Conservation (phyloP, 257 asterid species). For the Lavandula angustifolia region DNA sequence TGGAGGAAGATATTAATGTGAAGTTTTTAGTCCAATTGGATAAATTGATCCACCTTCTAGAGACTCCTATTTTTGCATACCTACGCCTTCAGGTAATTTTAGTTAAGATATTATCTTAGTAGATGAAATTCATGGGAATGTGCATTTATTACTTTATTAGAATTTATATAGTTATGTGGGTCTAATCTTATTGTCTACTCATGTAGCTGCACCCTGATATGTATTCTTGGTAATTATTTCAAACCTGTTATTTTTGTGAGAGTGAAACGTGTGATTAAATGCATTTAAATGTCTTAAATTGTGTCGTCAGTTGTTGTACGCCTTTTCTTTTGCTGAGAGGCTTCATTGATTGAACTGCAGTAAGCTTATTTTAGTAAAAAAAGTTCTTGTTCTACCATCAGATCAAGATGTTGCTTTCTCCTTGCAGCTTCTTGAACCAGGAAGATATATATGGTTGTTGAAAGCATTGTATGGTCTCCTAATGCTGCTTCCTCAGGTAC, state of each 20-base stretch:
- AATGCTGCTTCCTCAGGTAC: slow-evolving; percentile 99
- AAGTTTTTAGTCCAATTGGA: slow-evolving; percentile 94
- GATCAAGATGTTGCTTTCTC: slow-evolving; percentile 29
- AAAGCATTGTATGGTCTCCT: slow-evolving; percentile 94
- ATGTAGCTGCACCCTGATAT: neutral
- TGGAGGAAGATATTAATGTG: slow-evolving; percentile 92
- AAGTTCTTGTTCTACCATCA: slow-evolving; percentile 12
- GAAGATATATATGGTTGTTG: slow-evolving; percentile 87
- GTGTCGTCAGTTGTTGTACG: no score
- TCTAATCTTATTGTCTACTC: slow-evolving; percentile 20
- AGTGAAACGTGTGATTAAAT: no score
- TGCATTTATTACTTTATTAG: slow-evolving; percentile 1
- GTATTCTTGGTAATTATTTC: no score
- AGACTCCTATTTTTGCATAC: slow-evolving; percentile 93
- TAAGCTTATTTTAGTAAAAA: slow-evolving; percentile 3
- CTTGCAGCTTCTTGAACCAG: slow-evolving; percentile 98
- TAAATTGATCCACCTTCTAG: slow-evolving; percentile 90
- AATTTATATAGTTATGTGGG: slow-evolving; percentile 7
- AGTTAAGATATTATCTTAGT: slow-evolving; percentile 1
- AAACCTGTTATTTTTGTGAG: no score
- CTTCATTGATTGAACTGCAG: no score
- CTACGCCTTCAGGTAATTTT: slow-evolving; percentile 86
- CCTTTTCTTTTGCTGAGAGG: no score
- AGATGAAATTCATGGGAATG: slow-evolving; percentile 11
- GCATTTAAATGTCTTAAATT: neutral